These are phyloP conservation scores for Sapria himalayana DNA, from an alignment of 345 rosid species.

Conservation along the genomic window DNA sequence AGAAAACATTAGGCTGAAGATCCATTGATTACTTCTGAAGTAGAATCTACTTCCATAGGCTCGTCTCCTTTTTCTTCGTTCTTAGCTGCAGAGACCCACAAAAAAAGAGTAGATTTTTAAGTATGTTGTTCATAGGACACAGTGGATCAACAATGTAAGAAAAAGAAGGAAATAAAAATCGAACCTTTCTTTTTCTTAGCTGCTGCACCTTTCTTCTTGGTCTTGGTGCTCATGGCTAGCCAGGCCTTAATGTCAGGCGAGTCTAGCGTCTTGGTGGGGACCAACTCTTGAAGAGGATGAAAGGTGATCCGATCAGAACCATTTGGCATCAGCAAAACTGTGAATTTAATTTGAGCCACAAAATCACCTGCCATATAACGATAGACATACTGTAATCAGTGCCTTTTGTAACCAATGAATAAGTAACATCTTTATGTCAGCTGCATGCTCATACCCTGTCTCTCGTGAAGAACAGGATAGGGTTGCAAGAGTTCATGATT, in stretches of 20 bases:
- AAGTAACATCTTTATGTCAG: no score
- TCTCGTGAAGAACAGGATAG: conserved; percentile 91
- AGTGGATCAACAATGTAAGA: no score
- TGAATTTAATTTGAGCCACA: conserved; percentile 84
- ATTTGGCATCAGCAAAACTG: conserved; percentile 85
- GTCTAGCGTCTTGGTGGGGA: conserved; percentile 48
- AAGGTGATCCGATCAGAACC: conserved; percentile 86
- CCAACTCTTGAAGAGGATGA: conserved; percentile 58
- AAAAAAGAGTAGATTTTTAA: no score
- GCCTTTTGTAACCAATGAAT: no score
- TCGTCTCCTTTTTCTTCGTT: no score
- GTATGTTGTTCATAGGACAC: no score
- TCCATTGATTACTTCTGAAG: no score
- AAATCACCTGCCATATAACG: conserved; percentile 41
- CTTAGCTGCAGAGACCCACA: no score
- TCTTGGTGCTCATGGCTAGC: conserved; percentile 77
- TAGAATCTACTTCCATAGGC: no score
- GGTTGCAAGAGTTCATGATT: conserved; percentile 91
- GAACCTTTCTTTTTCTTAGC: conserved; percentile 99
- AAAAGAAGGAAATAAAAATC: no score
- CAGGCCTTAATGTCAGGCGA: conserved; percentile 93
- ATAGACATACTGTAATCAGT: no score
- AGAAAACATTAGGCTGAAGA: no score
- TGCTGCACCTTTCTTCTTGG: conserved; percentile 94
- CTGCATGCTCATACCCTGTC: conserved; percentile 34